These are phyloP conservation scores for Platanus orientalis DNA, from an alignment of 164 flowering plant species.

Conservation along the genomic window DNA sequence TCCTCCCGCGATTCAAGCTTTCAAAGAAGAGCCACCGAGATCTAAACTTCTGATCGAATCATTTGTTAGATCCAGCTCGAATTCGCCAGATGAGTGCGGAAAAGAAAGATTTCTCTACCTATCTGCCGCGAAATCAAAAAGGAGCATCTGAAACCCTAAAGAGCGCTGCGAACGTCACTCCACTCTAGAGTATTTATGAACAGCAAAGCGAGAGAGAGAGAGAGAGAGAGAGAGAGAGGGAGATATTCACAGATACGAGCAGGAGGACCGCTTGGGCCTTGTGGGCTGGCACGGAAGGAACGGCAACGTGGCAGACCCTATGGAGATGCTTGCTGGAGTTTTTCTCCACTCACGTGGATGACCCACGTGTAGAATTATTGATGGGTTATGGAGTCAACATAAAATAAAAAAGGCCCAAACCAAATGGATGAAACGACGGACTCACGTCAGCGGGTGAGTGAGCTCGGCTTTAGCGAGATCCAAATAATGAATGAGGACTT, in stretches of 20 bases:
- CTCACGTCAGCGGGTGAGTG: no score
- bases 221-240: conserved; percentile 11
- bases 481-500: no score
- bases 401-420: no score
- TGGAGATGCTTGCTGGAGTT: conserved; percentile 16
- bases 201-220: neutral
- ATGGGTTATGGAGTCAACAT: no score
- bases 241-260: neutral
- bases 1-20: neutral
- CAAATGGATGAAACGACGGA: no score
- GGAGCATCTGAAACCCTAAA: conserved; percentile 10
- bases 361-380: no score
- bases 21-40: neutral
- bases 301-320: conserved; percentile 35
- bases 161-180: neutral
- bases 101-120: no score
- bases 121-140: neutral
- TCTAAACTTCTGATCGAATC: neutral
- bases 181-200: conserved; percentile 3
- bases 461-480: no score
- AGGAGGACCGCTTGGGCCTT: conserved; percentile 5
- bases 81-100: neutral
- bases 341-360: neutral
- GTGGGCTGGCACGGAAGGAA: conserved; percentile 24
- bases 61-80: conserved; percentile 11